Percentiles rank a stretch among this genome's conserved stretches.
Evolutionary conservation across 495 filamentous ascomycete species (phyloP).

Genomic region (Neurospora pannonica): DNA sequence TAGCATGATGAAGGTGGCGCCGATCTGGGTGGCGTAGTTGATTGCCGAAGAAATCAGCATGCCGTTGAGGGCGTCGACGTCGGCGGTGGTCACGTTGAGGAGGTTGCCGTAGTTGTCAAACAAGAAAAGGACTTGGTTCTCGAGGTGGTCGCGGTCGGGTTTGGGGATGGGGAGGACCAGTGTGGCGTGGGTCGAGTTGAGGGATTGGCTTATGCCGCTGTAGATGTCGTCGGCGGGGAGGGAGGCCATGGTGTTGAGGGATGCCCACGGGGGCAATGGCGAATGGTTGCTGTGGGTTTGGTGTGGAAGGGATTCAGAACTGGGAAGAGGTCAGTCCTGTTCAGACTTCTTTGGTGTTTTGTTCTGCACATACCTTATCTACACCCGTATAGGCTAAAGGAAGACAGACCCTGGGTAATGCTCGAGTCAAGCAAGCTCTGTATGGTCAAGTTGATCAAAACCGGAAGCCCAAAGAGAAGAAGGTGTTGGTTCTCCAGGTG

Average conservation of each 20-base stretch:
- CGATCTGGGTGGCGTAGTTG: slow-evolving; percentile 65
- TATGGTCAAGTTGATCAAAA: not conserved
- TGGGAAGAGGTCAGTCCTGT: not conserved
- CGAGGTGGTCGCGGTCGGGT: not conserved
- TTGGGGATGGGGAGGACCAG: not conserved
- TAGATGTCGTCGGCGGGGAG: not conserved
- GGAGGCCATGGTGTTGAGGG: not conserved
- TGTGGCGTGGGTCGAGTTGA: not conserved
- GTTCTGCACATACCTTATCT: not conserved
- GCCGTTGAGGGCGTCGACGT: slow-evolving; percentile 36
- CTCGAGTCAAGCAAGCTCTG: not conserved
- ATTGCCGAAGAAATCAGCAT: slow-evolving; percentile 42
- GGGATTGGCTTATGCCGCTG: not conserved
- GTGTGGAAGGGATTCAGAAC: not conserved
- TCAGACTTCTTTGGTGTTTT: not conserved
- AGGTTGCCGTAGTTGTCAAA: not conserved
- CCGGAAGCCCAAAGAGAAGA: not conserved
- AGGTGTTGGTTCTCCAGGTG: not conserved
- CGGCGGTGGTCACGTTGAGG: slow-evolving; percentile 43
- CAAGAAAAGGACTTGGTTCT: not conserved
- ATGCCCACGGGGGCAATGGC: not conserved
- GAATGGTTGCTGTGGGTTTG: not conserved
- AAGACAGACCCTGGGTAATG: not conserved
- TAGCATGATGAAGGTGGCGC: slow-evolving; percentile 60
- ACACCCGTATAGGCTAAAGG: not conserved